Percentiles rank a stretch among this genome's conserved stretches.
These are phyloP conservation scores for Cenococcum geophilum DNA, from an alignment of 495 filamentous ascomycete genomes.

Conservation along the genomic window DNA sequence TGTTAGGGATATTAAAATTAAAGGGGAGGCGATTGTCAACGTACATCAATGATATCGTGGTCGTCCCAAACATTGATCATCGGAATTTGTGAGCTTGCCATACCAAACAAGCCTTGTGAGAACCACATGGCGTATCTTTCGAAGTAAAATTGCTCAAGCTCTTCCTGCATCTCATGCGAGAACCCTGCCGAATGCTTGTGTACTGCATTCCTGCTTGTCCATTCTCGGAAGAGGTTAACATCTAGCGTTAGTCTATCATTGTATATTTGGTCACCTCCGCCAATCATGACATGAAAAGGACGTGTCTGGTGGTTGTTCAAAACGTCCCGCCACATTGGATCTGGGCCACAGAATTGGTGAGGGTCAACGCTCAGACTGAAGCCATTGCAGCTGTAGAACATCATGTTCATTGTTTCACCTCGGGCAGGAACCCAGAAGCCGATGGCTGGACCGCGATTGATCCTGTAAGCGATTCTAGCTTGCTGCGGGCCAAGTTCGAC, in stretches of 20 bases:
- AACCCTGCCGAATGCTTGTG: conserved; percentile 72
- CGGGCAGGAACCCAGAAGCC: conserved; percentile 91
- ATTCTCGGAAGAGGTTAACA: conserved; percentile 67
- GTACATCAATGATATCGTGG: conserved; percentile 86
- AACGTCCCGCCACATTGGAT: conserved; percentile 95
- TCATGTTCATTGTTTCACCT: conserved; percentile 90
- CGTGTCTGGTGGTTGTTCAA: conserved; percentile 85
- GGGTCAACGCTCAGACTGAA: conserved; percentile 78
- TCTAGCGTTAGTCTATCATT: conserved; percentile 77
- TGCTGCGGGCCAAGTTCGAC: conserved; percentile 73
- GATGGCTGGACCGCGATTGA: conserved; percentile 83
- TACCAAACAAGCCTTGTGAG: conserved; percentile 85
- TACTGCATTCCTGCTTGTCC: conserved; percentile 73
- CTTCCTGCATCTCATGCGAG: conserved; percentile 67
- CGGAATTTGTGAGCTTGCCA: conserved; percentile 90
- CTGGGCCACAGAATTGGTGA: conserved; percentile 75
- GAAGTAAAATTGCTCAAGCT: conserved; percentile 81
- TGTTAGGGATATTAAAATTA: conserved; percentile 12
- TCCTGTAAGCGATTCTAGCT: conserved; percentile 85
- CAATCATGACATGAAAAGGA: conserved; percentile 98
- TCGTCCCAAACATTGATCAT: conserved; percentile 99
- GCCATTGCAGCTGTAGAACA: conserved; percentile 97
- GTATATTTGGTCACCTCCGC: conserved; percentile 95
- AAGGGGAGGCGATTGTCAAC: conserved; percentile 3
- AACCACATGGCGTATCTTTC: conserved; percentile 87